phyloP scores from a whole-genome alignment of 169 alveolate genomes.

The Perkinsus olseni region DNA sequence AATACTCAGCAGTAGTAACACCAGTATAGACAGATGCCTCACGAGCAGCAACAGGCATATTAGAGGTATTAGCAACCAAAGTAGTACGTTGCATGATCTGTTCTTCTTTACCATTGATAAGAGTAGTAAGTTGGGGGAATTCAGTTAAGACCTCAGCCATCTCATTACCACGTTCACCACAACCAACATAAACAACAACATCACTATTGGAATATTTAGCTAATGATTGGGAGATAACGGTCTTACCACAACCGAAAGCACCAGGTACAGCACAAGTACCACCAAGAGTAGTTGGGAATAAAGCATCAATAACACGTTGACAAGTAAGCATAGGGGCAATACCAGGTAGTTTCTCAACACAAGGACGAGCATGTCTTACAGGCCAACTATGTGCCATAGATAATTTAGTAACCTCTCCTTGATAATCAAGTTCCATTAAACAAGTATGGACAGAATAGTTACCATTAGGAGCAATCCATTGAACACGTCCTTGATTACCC shows the following conservation, averaged over 20 bases:
- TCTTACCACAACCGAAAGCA: conserved; percentile 99
- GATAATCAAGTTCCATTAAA: conserved; percentile 36
- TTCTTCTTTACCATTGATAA: conserved; percentile 73
- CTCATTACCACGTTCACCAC: conserved; percentile 99
- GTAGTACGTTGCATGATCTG: conserved; percentile 98
- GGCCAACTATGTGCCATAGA: conserved; percentile 97
- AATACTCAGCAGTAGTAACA: conserved; percentile 96
- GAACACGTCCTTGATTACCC: conserved; percentile 85
- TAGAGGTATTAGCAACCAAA: conserved; percentile 98
- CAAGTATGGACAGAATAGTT: conserved; percentile 62
- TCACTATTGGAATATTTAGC: conserved; percentile 91
- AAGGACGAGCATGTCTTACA: conserved; percentile 95
- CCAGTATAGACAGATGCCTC: conserved; percentile 99
- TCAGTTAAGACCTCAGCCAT: conserved; percentile 99
- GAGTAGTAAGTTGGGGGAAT: conserved; percentile 94
- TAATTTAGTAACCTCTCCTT: conserved; percentile 59
- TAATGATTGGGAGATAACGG: conserved; percentile 82
- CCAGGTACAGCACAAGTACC: conserved; percentile 99
- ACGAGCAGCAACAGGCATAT: conserved; percentile 99
- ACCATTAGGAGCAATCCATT: conserved; percentile 89
- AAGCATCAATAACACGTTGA: conserved; percentile 92
- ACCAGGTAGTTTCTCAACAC: conserved; percentile 87
- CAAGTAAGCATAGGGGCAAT: conserved; percentile 92
- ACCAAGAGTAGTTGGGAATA: conserved; percentile 94
- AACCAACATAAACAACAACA: conserved; percentile 94